Evolutionary conservation across 2,329 filamentous ascomycete species (phyloP).

Genomic region (Xylaria sp.): DNA sequence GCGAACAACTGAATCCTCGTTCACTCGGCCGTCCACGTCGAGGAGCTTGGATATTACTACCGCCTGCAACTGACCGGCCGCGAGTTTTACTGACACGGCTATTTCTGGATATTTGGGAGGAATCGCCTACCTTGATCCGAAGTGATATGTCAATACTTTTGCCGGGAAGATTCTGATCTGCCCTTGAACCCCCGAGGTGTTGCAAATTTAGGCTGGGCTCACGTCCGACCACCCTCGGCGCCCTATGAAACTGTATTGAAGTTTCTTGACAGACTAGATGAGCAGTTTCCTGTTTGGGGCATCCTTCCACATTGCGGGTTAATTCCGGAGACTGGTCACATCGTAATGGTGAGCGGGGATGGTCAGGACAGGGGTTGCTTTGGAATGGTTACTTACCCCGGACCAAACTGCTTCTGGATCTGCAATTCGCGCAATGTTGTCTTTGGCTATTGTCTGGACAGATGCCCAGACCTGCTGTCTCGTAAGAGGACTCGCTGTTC

Average conservation of each 20-base stretch:
- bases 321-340: constrained; percentile 13
- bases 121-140: background rate
- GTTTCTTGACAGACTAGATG: background rate
- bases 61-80: background rate
- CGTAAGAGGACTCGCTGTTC: constrained; percentile 7
- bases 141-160: constrained; percentile 26
- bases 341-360: constrained; percentile 19
- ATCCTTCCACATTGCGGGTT: background rate
- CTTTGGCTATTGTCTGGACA: constrained; percentile 18
- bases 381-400: constrained; percentile 19
- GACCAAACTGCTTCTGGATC: background rate
- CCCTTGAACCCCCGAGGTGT: constrained; percentile 1
- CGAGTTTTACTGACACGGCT: constrained; percentile 16
- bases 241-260: background rate
- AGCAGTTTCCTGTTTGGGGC: background rate
- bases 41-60: constrained; percentile 3
- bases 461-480: constrained; percentile 16
- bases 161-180: background rate
- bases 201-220: background rate
- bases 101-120: background rate
- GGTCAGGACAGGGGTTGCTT: background rate
- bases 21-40: constrained; percentile 29
- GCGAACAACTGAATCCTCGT: constrained; percentile 30
- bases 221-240: background rate
- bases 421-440: constrained; percentile 18